Evolutionary conservation across 768 basidiomycete species (phyloP), one percentile per base, ranked within the genome.

Genomic region (Phallus indusiatus): DNA sequence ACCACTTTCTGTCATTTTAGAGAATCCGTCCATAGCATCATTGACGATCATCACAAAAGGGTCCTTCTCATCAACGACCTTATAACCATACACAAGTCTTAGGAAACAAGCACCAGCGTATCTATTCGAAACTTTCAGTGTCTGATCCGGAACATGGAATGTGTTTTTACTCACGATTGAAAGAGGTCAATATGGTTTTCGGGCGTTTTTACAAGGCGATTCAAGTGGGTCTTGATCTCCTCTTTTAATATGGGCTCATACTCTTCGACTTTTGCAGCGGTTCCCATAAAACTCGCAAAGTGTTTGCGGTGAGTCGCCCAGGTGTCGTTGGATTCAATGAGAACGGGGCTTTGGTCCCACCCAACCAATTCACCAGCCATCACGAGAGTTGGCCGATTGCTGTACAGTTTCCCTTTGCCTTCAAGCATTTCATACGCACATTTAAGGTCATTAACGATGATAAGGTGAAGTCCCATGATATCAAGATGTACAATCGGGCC

Each of bases 41-140:
- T 77, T 70, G 0, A 74, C 79, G 24, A 79, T 74, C 35, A 49
- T 64, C 10, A 80, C 59, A 63, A 74, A 76, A 12, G 61, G 61
- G 65, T 80, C 78, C 49, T 77, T 71, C 54, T 71, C 72, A 3
- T 69, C 64, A 47, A 69, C 64, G 53, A 72, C 74, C 42, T 73
- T 71, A 64, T 87, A 81, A 12, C 86, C 86, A 55, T 88, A 88
- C 8, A 68, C 63, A 20, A 72, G 63, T 22, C 63, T 63, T 28
- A 72, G 61, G 12, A 71, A 66, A 2, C 66, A 62, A 0, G 67
- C 64, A 16, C 64, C 70, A 6, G 65, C 63, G 46, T 62, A 68
- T 28, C 28, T 28, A 33, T 68, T 70, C 24, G 18, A 55, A 37
- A 16, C 52, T 18, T 60, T 56, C 42, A 42, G 21, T 12, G 18